Percentiles rank a stretch among this genome's conserved stretches.
These are phyloP conservation scores for Exophiala sp. DNA, from an alignment of 2,329 filamentous ascomycete species.

Conservation along the genomic window DNA sequence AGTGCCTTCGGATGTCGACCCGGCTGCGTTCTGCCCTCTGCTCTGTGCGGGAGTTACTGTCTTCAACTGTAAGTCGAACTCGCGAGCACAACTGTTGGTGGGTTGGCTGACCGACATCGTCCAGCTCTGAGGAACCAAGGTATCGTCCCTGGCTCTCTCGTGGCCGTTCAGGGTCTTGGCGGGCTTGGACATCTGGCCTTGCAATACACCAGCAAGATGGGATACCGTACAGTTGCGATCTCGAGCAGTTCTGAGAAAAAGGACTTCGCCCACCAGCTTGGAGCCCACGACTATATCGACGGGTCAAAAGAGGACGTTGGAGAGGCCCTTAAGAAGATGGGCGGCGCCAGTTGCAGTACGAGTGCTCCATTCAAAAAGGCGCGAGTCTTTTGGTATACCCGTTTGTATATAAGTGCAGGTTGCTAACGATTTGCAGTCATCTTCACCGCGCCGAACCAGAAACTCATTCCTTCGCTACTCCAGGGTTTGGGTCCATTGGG, in stretches of 20 bases:
- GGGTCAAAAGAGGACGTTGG: conserved; percentile 35
- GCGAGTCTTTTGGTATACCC: background rate
- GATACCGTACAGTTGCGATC: conserved; percentile 51
- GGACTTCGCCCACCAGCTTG: conserved; percentile 52
- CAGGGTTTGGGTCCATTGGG: conserved; percentile 35
- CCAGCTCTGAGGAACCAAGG: conserved; percentile 46
- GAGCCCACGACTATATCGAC: conserved; percentile 57
- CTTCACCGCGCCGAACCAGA: conserved; percentile 37
- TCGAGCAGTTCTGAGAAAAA: conserved; percentile 51
- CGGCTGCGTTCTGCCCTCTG: conserved; percentile 45
- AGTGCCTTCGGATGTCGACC: conserved; percentile 47
- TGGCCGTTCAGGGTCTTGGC: conserved; percentile 53
- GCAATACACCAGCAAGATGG: conserved; percentile 52
- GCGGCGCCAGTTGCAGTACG: too few species aligned
- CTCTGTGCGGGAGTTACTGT: conserved; percentile 53
- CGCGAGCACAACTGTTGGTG: background rate
- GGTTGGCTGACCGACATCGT: background rate
- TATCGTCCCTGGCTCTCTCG: conserved; percentile 43
- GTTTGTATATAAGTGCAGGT: conserved; percentile 26
- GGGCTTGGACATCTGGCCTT: conserved; percentile 53
- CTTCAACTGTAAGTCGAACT: conserved; percentile 40
- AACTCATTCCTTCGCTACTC: conserved; percentile 35
- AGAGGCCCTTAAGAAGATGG: conserved; percentile 36
- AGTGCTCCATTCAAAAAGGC: too few species aligned
- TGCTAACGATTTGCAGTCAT: conserved; percentile 27